Conservation (phyloP, 2,329 filamentous ascomycete species). For the Cladosporium velox region DNA sequence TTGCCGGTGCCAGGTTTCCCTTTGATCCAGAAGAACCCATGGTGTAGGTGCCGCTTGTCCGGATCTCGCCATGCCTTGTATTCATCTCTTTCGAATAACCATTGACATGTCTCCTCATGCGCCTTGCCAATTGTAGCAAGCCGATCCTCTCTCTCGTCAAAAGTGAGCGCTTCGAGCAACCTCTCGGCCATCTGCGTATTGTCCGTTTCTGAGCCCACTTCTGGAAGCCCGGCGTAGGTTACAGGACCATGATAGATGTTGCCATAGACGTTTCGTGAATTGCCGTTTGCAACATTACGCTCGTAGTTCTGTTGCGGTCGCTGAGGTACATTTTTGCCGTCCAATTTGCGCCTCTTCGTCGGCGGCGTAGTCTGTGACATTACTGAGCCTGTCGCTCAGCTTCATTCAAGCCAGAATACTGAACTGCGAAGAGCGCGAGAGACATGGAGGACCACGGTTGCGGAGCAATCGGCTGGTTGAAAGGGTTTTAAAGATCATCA, state of each 20-base stretch:
- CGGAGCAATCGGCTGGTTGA: neutral
- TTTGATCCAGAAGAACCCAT: conserved; percentile 19
- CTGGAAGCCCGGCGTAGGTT: neutral
- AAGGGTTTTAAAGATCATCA: neutral
- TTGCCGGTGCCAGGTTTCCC: conserved; percentile 17
- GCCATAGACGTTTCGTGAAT: neutral
- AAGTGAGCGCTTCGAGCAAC: neutral
- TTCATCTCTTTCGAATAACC: neutral
- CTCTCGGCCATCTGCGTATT: neutral
- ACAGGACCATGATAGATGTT: neutral
- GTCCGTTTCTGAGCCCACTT: neutral
- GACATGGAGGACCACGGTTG: neutral
- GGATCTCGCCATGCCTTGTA: neutral
- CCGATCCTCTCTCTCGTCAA: neutral
- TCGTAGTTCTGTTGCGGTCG: neutral
- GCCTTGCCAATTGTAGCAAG: neutral
- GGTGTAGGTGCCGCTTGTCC: neutral
- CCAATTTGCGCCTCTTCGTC: neutral
- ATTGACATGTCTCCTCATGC: neutral
- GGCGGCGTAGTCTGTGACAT: neutral
- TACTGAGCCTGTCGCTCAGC: neutral
- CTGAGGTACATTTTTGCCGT: neutral
- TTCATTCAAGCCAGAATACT: neutral
- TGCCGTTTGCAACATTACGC: neutral
- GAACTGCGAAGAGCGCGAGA: neutral